Evolutionary conservation across 2,329 filamentous ascomycete genomes (phyloP), one percentile per base, ranked within the genome.

Genomic region (Claviceps africana): DNA sequence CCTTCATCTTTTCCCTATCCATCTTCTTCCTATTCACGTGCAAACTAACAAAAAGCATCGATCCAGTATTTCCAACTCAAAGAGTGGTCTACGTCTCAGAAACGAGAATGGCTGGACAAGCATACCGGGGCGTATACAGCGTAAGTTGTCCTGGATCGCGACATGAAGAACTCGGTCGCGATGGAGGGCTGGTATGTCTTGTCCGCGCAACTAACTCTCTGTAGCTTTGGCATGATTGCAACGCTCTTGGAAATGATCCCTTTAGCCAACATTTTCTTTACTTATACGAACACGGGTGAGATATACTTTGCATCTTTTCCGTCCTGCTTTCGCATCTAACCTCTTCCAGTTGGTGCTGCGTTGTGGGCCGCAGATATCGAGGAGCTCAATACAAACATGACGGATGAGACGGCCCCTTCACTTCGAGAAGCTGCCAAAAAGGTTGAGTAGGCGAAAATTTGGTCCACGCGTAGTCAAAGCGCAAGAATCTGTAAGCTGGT

Each of bases 21-120:
- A 39, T 15, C 51, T 60, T 3, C 31, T 35, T 11, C n/a, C n/a
- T n/a, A n/a, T n/a, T n/a, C n/a, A n/a, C n/a, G n/a, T n/a, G n/a
- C n/a, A n/a, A n/a, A n/a, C n/a, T n/a, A n/a, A n/a, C n/a, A n/a
- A n/a, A n/a, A n/a, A n/a, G n/a, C n/a, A n/a, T n/a, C n/a, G n/a
- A n/a, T n/a, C n/a, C n/a, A 93, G 69, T 96, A 95, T 69, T 96
- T 95, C 66, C 87, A 95, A 71, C 75, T 97, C 56, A 97, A 96
- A 71, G 79, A 80, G 47, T 95, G 88, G 88, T 79, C 78, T 44
- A 68, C 73, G 30, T 71, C 72, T 11, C 78, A 88, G 66, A 78
- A 74, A 60, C 75, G 80, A 47, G 75, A 82, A 48, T 94, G 84
- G 75, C 71, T 95, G 22, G 73, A 82, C 58, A 73, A 79, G 61